Conservation (phyloP, 1,139 yeast genomes). For the Saccharomyces hybrid region DNA sequence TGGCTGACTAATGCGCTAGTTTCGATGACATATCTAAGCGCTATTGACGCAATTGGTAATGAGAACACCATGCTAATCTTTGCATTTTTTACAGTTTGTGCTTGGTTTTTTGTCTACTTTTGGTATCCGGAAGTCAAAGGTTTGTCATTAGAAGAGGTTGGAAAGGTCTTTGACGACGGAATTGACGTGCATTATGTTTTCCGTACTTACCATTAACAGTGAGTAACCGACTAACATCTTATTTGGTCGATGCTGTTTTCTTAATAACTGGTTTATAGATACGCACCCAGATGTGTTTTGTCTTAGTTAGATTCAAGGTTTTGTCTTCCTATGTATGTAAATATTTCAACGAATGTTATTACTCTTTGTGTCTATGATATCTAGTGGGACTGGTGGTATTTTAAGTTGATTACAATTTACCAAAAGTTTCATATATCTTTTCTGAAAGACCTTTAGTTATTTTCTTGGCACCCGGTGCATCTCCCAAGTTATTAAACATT, state of each 20-base stretch:
- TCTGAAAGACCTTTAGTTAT: conserved; percentile 55
- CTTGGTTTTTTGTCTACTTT: conserved; percentile 37
- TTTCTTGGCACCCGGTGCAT: conserved; percentile 54
- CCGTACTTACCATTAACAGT: conserved; percentile 24
- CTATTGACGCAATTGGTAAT: conserved; percentile 31
- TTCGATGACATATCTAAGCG: conserved; percentile 36
- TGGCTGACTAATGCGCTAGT: conserved; percentile 40
- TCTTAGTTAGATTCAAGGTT: neutral
- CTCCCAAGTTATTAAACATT: conserved; percentile 40
- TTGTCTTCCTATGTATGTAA: neutral
- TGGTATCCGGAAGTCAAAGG: conserved; percentile 46
- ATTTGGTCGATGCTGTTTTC: neutral
- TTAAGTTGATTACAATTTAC: conserved; percentile 21
- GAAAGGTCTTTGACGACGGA: conserved; percentile 36
- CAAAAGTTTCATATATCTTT: conserved; percentile 58
- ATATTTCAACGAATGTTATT: neutral
- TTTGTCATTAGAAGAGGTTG: conserved; percentile 39
- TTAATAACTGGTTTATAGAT: neutral
- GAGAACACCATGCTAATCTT: conserved; percentile 36
- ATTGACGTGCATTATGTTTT: conserved; percentile 34
- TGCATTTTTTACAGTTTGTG: conserved; percentile 33
- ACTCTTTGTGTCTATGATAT: neutral
- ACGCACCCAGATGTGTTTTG: neutral
- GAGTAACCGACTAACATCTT: neutral
- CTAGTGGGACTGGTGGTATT: neutral